phyloP scores from a whole-genome alignment of 1,284 basidiomycete genomes.

The Filobasidium uniguttulatum region DNA sequence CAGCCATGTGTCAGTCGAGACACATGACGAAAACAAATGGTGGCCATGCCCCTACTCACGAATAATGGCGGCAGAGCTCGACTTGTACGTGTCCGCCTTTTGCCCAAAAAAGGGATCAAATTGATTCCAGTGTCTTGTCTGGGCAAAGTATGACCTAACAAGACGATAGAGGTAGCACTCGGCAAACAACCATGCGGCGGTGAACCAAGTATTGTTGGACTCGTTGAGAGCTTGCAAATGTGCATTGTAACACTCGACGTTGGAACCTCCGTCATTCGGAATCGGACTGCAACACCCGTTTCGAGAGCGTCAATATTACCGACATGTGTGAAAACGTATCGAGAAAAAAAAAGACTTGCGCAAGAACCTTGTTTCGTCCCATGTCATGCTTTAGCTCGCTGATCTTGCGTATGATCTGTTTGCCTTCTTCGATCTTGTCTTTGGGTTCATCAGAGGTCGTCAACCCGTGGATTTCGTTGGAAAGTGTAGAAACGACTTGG shows the following conservation, averaged over 20 bases:
- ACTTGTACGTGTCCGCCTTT: slow-evolving; percentile 71
- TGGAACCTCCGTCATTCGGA: slow-evolving; percentile 55
- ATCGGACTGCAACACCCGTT: slow-evolving; percentile 45
- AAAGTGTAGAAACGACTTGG: slow-evolving; percentile 57
- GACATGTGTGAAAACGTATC: background rate
- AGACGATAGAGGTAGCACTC: slow-evolving; percentile 75
- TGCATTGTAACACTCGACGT: slow-evolving; percentile 56
- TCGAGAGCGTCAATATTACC: background rate
- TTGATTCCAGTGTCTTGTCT: slow-evolving; percentile 55
- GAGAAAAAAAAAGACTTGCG: slow-evolving; percentile 41
- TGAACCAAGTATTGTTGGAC: slow-evolving; percentile 63
- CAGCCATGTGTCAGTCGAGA: background rate
- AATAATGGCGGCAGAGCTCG: slow-evolving; percentile 62
- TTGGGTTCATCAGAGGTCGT: slow-evolving; percentile 19
- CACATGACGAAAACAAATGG: background rate
- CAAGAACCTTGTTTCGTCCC: slow-evolving; percentile 59
- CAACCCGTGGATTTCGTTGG: slow-evolving; percentile 46
- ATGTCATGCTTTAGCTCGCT: slow-evolving; percentile 81
- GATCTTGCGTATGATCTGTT: slow-evolving; percentile 61
- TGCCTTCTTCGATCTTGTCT: slow-evolving; percentile 50
- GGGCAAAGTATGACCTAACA: slow-evolving; percentile 59
- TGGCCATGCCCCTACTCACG: slow-evolving; percentile 46
- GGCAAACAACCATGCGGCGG: slow-evolving; percentile 81
- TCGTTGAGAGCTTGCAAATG: slow-evolving; percentile 46
- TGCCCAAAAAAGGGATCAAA: slow-evolving; percentile 76